Evolutionary conservation across 805 yeast genomes (phyloP), one percentile per base, ranked within the genome.

Genomic region (Saccharomycopsis fermentans): DNA sequence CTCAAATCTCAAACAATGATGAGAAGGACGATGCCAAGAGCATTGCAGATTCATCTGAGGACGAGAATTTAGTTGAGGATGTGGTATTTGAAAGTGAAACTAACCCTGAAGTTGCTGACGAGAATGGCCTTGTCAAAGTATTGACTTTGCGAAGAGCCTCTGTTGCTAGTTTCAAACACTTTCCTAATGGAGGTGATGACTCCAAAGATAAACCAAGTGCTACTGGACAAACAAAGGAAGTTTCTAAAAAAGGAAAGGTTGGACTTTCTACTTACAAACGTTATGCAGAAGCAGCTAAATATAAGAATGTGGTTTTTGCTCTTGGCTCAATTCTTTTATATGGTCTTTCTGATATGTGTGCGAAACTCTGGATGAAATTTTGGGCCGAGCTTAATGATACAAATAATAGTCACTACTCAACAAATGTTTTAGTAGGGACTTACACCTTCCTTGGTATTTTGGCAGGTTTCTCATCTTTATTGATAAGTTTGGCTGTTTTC

Each of bases 341-440:
- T 3, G 73, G 76, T 17, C 68, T 78, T 14, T 66, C 71, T 53
- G 69, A 70, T 19, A 64, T 74, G 24, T 70, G 73, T 8, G 80
- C 81, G 52, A 82, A 79, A 66, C 81, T 81, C 66, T 83, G 88
- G 84, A 73, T 85, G 64, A 84, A 84, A 63, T 73, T 77, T 61
- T 85, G 91, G 91, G 80, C 90, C 1, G 88, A 84, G 63, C 63
- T 66, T 36, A 79, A 79, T 63, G 68, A 72, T 8, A 71, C 73
- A 43, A 71, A 71, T 35, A 65, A 67, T 24, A 16, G 14, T 32
- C 19, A 11, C 3, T 50, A 27, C 11, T 27, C 53, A 50, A 48
- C 40, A 19, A 29, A 27, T 24, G 78, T 80, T 6, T 66, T 71
- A 58, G 79, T 84, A 59, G 73, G 74, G 1, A 65, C 83, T 26